phyloP scores from a whole-genome alignment of 139 green algal species.

The Chlorella vulgaris region DNA sequence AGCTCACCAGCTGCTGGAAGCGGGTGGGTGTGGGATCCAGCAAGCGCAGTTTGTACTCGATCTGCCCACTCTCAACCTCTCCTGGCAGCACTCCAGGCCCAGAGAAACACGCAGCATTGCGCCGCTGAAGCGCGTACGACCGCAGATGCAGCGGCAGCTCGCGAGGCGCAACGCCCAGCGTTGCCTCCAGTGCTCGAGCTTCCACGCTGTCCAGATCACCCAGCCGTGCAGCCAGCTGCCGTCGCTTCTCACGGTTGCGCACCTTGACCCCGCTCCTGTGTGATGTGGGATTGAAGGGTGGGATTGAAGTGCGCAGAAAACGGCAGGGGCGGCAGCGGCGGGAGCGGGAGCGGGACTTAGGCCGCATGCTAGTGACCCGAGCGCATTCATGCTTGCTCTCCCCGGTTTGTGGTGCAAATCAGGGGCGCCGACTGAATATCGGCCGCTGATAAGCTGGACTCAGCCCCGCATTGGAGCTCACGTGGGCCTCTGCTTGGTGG shows the following conservation, averaged over 20 bases:
- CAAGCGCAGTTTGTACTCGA: conserved; percentile 88
- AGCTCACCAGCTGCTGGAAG: conserved; percentile 83
- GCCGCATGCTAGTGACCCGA: no score
- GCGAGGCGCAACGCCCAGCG: not conserved
- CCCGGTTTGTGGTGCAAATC: no score
- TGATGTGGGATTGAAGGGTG: not conserved
- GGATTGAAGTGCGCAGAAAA: not conserved
- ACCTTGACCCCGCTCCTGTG: not conserved
- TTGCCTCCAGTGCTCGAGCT: not conserved
- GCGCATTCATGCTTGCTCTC: no score
- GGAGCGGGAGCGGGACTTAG: no score
- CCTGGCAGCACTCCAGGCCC: conserved; percentile 54
- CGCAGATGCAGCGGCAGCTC: conserved; percentile 25
- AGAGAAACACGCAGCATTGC: conserved; percentile 40
- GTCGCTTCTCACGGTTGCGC: not conserved
- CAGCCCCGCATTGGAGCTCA: no score
- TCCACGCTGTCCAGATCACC: not conserved
- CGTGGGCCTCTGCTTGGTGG: no score
- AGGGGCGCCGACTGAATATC: no score
- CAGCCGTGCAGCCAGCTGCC: not conserved
- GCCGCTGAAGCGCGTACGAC: conserved; percentile 7
- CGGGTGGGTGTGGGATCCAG: conserved; percentile 61
- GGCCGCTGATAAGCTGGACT: no score
- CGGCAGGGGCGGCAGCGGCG: no score
- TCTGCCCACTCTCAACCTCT: conserved; percentile 77